phyloP scores from a whole-genome alignment of 2,329 filamentous ascomycete species.

The Nemania sp. region DNA sequence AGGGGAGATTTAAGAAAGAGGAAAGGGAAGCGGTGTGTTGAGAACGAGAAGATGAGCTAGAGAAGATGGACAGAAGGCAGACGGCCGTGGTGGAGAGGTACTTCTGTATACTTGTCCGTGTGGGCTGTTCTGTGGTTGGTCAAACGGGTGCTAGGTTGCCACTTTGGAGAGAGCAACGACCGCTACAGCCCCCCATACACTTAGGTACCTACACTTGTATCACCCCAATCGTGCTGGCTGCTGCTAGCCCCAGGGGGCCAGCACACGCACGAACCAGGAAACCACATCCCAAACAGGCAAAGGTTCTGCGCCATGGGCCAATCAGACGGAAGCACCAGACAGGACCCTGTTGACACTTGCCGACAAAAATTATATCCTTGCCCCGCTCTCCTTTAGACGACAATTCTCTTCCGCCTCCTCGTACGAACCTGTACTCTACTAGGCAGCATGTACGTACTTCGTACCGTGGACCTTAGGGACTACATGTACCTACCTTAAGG shows the following conservation, averaged over 20 bases:
- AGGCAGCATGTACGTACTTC: too few species aligned
- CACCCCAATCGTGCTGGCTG: slow-evolving; percentile 5
- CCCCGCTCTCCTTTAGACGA: slow-evolving; percentile 20
- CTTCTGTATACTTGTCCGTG: background rate
- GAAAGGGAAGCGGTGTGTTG: slow-evolving; percentile 30
- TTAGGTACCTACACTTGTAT: too few species aligned
- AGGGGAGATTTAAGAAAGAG: slow-evolving; percentile 33
- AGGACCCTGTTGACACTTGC: slow-evolving; percentile 26
- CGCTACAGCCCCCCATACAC: slow-evolving; percentile 3
- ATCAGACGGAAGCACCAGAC: slow-evolving; percentile 14
- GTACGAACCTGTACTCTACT: too few species aligned
- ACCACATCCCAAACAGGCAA: slow-evolving; percentile 23
- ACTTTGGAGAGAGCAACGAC: slow-evolving; percentile 11
- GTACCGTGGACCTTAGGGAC: too few species aligned
- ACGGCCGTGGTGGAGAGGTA: slow-evolving; percentile 28
- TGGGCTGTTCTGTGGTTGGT: slow-evolving; percentile 23
- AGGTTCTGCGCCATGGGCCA: slow-evolving; percentile 6
- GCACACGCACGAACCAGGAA: slow-evolving; percentile 18
- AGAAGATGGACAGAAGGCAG: slow-evolving; percentile 16
- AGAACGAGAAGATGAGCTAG: slow-evolving; percentile 8
- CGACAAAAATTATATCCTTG: slow-evolving; percentile 21
- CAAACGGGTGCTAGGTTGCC: slow-evolving; percentile 7
- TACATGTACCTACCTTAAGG: too few species aligned
- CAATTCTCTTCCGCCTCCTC: background rate
- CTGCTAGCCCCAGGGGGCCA: slow-evolving; percentile 16